Conservation (phyloP, 2,329 filamentous ascomycete genomes). For the Arthrobotrys conoides region DNA sequence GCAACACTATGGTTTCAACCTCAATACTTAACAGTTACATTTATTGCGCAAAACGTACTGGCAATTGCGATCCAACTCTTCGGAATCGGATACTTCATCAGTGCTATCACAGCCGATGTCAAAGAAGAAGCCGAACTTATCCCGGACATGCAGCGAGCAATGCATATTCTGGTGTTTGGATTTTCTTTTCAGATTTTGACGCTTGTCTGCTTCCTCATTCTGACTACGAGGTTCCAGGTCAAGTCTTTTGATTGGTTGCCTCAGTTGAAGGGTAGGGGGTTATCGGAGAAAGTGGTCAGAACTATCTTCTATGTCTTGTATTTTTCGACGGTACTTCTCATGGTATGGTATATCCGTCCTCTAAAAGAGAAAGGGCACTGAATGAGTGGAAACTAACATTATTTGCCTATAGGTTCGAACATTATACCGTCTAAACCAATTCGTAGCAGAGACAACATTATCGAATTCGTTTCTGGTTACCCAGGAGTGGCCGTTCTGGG, state of each 20-base stretch:
- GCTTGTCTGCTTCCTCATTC: conserved; percentile 5
- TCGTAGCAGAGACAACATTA: conserved; percentile 1
- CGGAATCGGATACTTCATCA: conserved; percentile 28
- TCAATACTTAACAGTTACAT: background rate
- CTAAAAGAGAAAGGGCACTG: background rate
- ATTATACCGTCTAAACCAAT: conserved; percentile 40
- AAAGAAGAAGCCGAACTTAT: background rate
- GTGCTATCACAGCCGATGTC: background rate
- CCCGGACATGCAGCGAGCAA: conserved; percentile 18
- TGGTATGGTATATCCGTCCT: conserved; percentile 16
- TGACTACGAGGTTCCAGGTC: conserved; percentile 23
- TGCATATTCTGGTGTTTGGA: conserved; percentile 37
- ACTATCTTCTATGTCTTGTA: conserved; percentile 25
- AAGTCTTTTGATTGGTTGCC: conserved; percentile 11
- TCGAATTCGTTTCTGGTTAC: conserved; percentile 32
- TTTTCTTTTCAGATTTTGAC: conserved; percentile 31
- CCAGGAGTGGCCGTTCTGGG: conserved; percentile 48
- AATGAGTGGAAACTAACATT: background rate
- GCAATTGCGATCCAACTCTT: conserved; percentile 29
- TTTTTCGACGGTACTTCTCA: conserved; percentile 20
- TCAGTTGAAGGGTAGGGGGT: conserved; percentile 5
- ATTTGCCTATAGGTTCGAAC: conserved; percentile 29
- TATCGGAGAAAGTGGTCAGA: conserved; percentile 5
- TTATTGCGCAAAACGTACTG: conserved; percentile 26
- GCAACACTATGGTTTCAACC: conserved; percentile 22